Evolutionary conservation across 495 filamentous ascomycete genomes (phyloP).

Genomic region (Tuber brumale): DNA sequence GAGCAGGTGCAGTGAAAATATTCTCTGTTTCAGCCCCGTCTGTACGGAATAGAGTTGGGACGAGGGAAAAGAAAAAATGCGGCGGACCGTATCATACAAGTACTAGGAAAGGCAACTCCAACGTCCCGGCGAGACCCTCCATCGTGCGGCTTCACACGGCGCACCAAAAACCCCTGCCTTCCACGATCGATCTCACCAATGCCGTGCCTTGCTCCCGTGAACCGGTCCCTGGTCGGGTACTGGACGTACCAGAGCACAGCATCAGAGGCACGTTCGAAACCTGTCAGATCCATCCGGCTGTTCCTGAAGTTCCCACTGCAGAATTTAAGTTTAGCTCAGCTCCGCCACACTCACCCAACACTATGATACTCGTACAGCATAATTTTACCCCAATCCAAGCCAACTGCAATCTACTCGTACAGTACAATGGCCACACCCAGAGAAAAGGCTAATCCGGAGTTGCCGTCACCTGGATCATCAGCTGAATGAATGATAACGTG

Average conservation of each 20-base stretch:
- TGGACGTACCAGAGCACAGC: not conserved
- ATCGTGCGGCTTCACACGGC: not conserved
- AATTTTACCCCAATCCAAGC: no score
- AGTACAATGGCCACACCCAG: not conserved
- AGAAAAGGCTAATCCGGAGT: not conserved
- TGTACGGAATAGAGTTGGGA: not conserved
- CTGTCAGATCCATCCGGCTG: not conserved
- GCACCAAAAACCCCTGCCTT: not conserved
- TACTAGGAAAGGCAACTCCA: not conserved
- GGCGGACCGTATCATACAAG: no score
- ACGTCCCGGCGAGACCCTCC: not conserved
- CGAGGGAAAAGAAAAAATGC: not conserved
- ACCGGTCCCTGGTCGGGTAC: not conserved
- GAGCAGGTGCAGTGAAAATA: not conserved
- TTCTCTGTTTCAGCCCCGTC: not conserved
- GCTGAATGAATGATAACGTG: not conserved
- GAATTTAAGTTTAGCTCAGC: not conserved
- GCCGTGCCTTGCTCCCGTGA: not conserved
- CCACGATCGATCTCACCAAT: not conserved
- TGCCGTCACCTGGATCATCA: not conserved
- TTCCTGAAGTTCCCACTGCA: not conserved
- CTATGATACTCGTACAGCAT: no score
- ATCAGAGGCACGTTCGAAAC: not conserved
- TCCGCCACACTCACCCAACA: not conserved
- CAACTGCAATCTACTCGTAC: not conserved